Conservation (phyloP, 1,284 basidiomycete species). For the Takashimella koratensis region DNA sequence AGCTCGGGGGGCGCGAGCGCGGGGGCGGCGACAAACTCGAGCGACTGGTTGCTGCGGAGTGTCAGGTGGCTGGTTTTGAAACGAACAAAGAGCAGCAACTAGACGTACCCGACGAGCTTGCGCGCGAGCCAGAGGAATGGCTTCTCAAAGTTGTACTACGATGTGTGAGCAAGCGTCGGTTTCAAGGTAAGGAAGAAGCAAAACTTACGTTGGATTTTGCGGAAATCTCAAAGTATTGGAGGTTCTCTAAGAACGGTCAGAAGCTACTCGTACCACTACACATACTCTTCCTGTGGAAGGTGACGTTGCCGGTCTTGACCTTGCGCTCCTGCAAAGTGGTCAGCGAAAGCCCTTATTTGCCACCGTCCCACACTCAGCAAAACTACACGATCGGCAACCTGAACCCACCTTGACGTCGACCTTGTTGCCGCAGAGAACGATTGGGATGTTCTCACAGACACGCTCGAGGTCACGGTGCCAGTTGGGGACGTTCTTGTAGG, state of each 20-base stretch:
- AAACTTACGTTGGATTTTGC: conserved; percentile 81
- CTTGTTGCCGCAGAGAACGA: conserved; percentile 99
- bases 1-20: conserved; percentile 96
- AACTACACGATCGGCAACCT: background rate
- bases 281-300: conserved; percentile 97
- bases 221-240: conserved; percentile 99
- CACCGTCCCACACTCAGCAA: no score
- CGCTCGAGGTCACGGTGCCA: conserved; percentile 99
- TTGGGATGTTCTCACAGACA: conserved; percentile 99
- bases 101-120: conserved; percentile 96
- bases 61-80: no score
- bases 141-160: conserved; percentile 95
- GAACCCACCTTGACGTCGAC: conserved; percentile 91
- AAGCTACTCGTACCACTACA: background rate
- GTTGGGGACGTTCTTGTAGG: conserved; percentile 99
- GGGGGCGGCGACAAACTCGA: conserved; percentile 96
- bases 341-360: no score
- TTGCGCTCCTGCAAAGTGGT: conserved; percentile 77
- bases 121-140: conserved; percentile 99
- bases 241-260: conserved; percentile 61
- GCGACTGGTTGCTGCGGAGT: conserved; percentile 68
- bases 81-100: no score
- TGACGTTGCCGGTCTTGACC: conserved; percentile 97
- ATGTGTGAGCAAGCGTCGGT: conserved; percentile 1
- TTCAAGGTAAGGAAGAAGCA: background rate